Evolutionary conservation across 768 basidiomycete species (phyloP), one percentile per base, ranked within the genome.

Genomic region (Galerina marginata): DNA sequence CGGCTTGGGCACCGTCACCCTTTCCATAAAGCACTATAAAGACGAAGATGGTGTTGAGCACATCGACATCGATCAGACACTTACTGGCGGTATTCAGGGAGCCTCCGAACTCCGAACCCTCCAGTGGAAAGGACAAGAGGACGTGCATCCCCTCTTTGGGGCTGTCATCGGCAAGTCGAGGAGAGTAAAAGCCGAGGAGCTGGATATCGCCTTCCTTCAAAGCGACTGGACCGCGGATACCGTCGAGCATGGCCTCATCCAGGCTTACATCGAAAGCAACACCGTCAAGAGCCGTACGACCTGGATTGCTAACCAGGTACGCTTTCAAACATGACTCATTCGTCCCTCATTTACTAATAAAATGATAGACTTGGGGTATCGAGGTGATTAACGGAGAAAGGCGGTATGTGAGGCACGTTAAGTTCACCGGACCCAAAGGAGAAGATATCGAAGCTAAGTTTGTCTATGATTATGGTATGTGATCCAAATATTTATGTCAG

Each of bases 291-390:
- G 85, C 65, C 76, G 75, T 1, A 79, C 64, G 15, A 79, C 76
- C 5, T 93, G 91, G 91, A 83, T 75, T 60, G 87, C 80, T 2
- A 72, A 86, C 45, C 88, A 90, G 83, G 91, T 89, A 57, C 39
- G 75, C n/a, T 4, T 33, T 33, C 77, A 81, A 47, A 76, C 44
- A 80, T 33, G 29, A 33, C 29, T 79, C 81, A 61, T 79, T 78
- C 6, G 12, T 29, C 5, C 11, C 16, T 2, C 20, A 1, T 16
- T 39, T 39, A 26, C 4, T 7, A 4, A 26, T 6, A 75, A 54
- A 72, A 80, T 56, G 2, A 33, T 47, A 81, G 81, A 74, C 79
- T 15, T 92, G 90, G 90, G 90, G 89, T 25, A 80, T 91, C 23
- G 79, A 88, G 65, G 77, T 78, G 4, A 74, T 88, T 63, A 74